Conservation (phyloP, 495 filamentous ascomycete species). For the Penicillium cosmopolitanum region DNA sequence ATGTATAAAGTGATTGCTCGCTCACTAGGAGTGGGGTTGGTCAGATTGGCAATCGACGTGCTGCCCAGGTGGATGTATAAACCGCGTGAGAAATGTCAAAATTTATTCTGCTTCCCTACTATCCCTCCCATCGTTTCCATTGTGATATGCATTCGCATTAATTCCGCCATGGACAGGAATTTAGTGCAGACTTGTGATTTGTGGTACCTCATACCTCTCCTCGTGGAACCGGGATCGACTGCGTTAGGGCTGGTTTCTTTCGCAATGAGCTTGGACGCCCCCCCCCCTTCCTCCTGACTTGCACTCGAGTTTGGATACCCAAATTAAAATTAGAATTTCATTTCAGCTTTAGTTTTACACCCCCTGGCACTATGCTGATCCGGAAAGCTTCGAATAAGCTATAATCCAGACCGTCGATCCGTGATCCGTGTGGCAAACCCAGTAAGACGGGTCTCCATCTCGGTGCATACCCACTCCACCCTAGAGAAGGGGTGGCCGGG, state of each 20-base stretch:
- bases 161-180: too few species aligned
- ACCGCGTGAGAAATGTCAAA: too few species aligned
- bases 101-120: not conserved
- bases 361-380: conserved; percentile 14
- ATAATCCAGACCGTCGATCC: conserved; percentile 22
- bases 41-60: too few species aligned
- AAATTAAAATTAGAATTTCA: not conserved
- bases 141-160: not conserved
- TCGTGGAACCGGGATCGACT: conserved; percentile 26
- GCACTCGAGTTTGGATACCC: conserved; percentile 7
- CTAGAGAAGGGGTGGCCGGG: conserved; percentile 1
- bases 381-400: conserved; percentile 22
- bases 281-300: conserved; percentile 10
- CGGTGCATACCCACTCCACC: conserved; percentile 19
- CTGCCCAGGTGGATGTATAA: too few species aligned
- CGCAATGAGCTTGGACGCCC: conserved; percentile 24
- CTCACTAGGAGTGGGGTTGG: too few species aligned
- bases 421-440: conserved; percentile 18
- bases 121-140: not conserved
- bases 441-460: conserved; percentile 14
- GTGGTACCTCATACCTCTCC: conserved; percentile 27
- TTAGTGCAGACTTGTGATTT: conserved; percentile 15
- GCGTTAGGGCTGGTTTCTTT: conserved; percentile 19
- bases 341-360: not conserved
- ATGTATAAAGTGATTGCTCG: too few species aligned